phyloP scores from a whole-genome alignment of 2,329 filamentous ascomycete species.

The Chrysoporthe cubensis region DNA sequence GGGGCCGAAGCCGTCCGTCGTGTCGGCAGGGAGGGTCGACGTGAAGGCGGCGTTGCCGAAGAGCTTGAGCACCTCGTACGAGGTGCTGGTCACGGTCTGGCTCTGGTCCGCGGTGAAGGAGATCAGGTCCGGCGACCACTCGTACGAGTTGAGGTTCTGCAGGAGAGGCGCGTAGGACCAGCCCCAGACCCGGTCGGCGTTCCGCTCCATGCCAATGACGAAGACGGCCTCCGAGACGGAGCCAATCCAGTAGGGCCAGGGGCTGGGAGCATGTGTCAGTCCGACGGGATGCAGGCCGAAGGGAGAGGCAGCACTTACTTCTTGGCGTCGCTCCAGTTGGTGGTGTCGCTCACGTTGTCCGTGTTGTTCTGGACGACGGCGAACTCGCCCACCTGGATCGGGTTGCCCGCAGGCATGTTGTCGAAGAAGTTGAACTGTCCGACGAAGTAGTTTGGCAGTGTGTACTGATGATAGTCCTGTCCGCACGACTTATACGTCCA shows the following conservation, averaged over 20 bases:
- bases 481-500: slow-evolving; percentile 33
- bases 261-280: slow-evolving; percentile 23
- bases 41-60: slow-evolving; percentile 23
- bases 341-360: slow-evolving; percentile 30
- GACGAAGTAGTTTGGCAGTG: slow-evolving; percentile 38
- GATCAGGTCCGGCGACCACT: slow-evolving; percentile 47
- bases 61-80: slow-evolving; percentile 27
- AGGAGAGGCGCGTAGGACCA: slow-evolving; percentile 23
- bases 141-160: slow-evolving; percentile 52
- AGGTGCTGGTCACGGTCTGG: slow-evolving; percentile 28
- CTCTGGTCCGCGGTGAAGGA: slow-evolving; percentile 23
- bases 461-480: slow-evolving; percentile 43
- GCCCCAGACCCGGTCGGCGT: slow-evolving; percentile 34
- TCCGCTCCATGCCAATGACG: slow-evolving; percentile 56
- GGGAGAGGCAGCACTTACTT: slow-evolving; percentile 9
- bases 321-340: slow-evolving; percentile 19
- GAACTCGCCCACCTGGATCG: slow-evolving; percentile 43
- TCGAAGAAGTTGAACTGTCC: slow-evolving; percentile 44
- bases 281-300: neutral
- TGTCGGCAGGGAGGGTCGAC: slow-evolving; percentile 29
- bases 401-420: slow-evolving; percentile 40
- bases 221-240: slow-evolving; percentile 62
- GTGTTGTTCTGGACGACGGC: slow-evolving; percentile 40
- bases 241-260: slow-evolving; percentile 59
- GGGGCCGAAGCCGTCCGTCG: slow-evolving; percentile 30